Evolutionary conservation across 208 protist species (phyloP), one percentile per base, ranked within the genome.

Genomic region (Wallacemonas sp.): DNA sequence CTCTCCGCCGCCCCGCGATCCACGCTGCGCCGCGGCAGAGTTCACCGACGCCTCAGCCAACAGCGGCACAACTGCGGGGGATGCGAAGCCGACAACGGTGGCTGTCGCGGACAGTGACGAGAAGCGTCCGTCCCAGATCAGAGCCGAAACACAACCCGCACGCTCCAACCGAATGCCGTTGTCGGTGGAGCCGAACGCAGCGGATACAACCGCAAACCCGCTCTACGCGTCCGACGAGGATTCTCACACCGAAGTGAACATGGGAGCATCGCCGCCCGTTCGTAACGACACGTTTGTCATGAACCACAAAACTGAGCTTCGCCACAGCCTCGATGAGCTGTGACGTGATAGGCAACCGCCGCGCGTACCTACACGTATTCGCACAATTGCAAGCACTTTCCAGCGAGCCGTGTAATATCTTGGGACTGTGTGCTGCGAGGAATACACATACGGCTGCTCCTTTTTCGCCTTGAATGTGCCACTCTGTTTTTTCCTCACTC

Each of bases 151-250:
- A n/a, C 50, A 57, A 19, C 50, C 50, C 29, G 50, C 50, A 6
- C 50, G 24, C 32, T 39, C 29, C 15, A 41, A 37, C 2, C 44
- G 53, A 3, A 63, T 73, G 6, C 68, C 70, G 5, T 62, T 80
- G 29, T 44, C 54, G 0, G 73, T 78, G 0, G 63, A 70, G 62
- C 67, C 78, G 17, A 44, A 64, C 17, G 63, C 67, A 1, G 73
- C 81, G 66, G 76, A 84, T 45, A 86, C 79, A 3, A 46, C 73
- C 5, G 73, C 71, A 17, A 79, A 75, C 55, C 83, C 83, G 5
- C 71, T 90, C 29, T 87, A 91, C 60, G 78, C 78, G 62, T 83
- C 80, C 9, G 80, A 85, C 32, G 71, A 76, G 12, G 73, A 82
- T 27, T 58, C 19, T 9, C 65, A 61, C 17, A 60, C 63, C 24